phyloP scores from a whole-genome alignment of 2,329 filamentous ascomycete genomes.

The Fusarium annulatum region DNA sequence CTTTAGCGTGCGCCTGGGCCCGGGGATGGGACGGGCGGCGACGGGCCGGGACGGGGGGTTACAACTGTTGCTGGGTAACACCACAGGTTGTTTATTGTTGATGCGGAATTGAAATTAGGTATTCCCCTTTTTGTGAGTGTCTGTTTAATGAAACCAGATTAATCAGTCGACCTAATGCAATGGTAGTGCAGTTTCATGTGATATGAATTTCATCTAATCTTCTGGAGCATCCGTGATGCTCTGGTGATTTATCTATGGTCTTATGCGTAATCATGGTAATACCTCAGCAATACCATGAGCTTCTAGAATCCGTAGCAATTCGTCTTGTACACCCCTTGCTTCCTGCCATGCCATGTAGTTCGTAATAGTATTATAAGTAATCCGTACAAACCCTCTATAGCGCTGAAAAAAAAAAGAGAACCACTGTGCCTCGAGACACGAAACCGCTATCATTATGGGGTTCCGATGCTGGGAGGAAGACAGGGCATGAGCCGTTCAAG shows the following conservation, averaged over 20 bases:
- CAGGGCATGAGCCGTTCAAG: not conserved
- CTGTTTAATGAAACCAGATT: not conserved
- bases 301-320: conserved; percentile 30
- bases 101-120: conserved; percentile 15
- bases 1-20: conserved; percentile 21
- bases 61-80: conserved; percentile 16
- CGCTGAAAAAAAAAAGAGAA: not conserved
- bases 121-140: not conserved
- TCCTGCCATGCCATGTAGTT: conserved; percentile 23
- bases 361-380: conserved; percentile 16
- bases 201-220: conserved; percentile 1
- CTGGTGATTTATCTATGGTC: conserved; percentile 4
- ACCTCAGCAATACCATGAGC: conserved; percentile 1
- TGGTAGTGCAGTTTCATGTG: conserved; percentile 7
- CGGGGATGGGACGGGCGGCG: conserved; percentile 20
- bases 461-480: not conserved
- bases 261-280: not conserved
- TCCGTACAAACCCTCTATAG: conserved; percentile 11
- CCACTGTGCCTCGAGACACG: not conserved
- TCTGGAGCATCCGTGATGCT: conserved; percentile 4
- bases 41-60: conserved; percentile 22
- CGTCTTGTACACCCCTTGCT: conserved; percentile 6
- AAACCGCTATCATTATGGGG: not conserved
- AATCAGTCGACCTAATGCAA: conserved; percentile 4
- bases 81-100: conserved; percentile 23